These are phyloP conservation scores for Gorgonomyces haynaldii DNA, from an alignment of 192 early-diverging fungal species.

Conservation along the genomic window DNA sequence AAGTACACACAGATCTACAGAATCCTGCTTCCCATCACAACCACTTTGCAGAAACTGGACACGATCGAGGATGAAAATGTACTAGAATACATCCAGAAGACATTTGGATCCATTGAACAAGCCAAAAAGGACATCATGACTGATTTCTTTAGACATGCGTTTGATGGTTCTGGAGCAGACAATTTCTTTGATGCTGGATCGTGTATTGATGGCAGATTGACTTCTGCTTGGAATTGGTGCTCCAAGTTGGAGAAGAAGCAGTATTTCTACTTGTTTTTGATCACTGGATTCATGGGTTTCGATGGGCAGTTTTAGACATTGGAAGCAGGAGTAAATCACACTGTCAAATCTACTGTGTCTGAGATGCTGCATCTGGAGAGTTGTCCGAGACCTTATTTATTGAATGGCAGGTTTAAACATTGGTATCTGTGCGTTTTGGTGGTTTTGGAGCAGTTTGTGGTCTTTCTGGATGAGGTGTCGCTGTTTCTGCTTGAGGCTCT, in stretches of 20 bases:
- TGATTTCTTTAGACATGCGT: conserved; percentile 94
- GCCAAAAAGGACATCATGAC: conserved; percentile 63
- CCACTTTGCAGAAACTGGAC: conserved; percentile 62
- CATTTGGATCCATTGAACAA: conserved; percentile 46
- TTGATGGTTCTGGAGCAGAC: conserved; percentile 78
- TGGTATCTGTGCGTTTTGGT: no score
- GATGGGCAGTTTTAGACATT: conserved; percentile 23
- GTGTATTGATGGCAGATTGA: conserved; percentile 93
- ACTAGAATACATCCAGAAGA: conserved; percentile 49
- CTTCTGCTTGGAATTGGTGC: conserved; percentile 70
- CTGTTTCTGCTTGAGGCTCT: no score
- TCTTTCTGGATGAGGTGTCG: no score
- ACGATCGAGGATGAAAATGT: conserved; percentile 45
- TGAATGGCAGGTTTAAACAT: no score
- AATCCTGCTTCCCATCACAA: conserved; percentile 81
- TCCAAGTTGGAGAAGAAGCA: conserved; percentile 66
- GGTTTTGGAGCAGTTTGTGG: no score
- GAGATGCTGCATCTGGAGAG: no score
- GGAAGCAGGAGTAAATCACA: no score
- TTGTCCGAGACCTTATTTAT: no score
- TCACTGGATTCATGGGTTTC: conserved; percentile 54
- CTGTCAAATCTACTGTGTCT: no score
- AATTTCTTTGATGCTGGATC: conserved; percentile 66
- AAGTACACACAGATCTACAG: conserved; percentile 95
- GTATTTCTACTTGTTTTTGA: conserved; percentile 82